Percentiles rank a stretch among this genome's conserved stretches.
phyloP scores from a whole-genome alignment of 2,329 filamentous ascomycete genomes.

The Thielaviopsis punctulata region DNA sequence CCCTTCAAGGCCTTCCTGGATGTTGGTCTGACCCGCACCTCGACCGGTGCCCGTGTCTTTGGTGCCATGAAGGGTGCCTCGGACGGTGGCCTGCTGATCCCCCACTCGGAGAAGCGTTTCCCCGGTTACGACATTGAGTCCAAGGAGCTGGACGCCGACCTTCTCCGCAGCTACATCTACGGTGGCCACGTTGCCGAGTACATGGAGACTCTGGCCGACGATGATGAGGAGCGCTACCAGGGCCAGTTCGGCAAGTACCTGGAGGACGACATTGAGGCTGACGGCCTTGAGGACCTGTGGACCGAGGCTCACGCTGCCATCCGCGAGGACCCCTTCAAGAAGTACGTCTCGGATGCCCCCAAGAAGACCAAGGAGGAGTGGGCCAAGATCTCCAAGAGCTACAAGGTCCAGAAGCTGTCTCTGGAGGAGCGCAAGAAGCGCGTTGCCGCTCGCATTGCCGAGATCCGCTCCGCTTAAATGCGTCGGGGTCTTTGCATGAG shows the following conservation, averaged over 20 bases:
- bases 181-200: constrained; percentile 98
- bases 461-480: constrained; percentile 34
- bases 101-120: constrained; percentile 99
- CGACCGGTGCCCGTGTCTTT: constrained; percentile 96
- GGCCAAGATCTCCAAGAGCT: constrained; percentile 92
- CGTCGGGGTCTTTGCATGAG: not conserved
- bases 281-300: constrained; percentile 94
- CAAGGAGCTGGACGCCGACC: constrained; percentile 96
- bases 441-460: constrained; percentile 81
- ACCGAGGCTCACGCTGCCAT: constrained; percentile 87
- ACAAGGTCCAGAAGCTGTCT: constrained; percentile 58
- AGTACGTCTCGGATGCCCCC: constrained; percentile 52
- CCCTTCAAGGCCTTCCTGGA: constrained; percentile 99
- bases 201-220: constrained; percentile 99
- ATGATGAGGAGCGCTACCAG: constrained; percentile 99
- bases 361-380: constrained; percentile 97
- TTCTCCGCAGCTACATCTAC: constrained; percentile 98
- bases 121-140: constrained; percentile 92
- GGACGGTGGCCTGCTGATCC: constrained; percentile 89
- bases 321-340: constrained; percentile 96
- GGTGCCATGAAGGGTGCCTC: constrained; percentile 99
- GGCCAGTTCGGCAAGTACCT: constrained; percentile 96
- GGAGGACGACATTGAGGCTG: constrained; percentile 90
- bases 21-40: constrained; percentile 92
- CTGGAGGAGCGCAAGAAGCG: constrained; percentile 68